Conservation (phyloP, 1,139 yeast genomes). For the Zygosaccharomyces sapae region DNA sequence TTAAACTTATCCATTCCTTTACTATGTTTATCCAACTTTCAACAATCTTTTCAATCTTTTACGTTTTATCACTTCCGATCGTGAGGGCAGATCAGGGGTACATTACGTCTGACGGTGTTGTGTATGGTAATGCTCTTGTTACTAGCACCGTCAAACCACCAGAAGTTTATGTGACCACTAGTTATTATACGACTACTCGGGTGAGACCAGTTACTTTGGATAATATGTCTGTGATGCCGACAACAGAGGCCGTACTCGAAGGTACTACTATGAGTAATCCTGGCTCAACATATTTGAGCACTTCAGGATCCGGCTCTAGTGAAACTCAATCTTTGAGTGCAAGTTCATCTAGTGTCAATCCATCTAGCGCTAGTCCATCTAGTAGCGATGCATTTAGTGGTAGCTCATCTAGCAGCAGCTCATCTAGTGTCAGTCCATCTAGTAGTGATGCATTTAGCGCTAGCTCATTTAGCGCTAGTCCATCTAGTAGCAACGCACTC, state of each 20-base stretch:
- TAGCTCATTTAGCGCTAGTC: not conserved
- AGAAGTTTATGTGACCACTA: conserved; percentile 30
- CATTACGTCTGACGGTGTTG: conserved; percentile 35
- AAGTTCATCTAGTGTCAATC: not conserved
- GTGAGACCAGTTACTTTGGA: conserved; percentile 30
- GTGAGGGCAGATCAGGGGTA: conserved; percentile 21
- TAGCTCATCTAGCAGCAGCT: not conserved
- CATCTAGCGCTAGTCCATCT: not conserved
- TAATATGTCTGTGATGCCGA: conserved; percentile 26
- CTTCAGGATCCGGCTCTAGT: not conserved
- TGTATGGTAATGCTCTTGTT: conserved; percentile 33
- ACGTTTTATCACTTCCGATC: conserved; percentile 13
- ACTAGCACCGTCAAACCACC: conserved; percentile 35
- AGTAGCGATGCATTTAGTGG: not conserved
- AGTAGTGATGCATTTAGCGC: not conserved
- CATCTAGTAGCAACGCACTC: not conserved
- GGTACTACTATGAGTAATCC: conserved; percentile 9
- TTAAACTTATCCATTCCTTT: conserved; percentile 6
- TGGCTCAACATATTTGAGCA: not conserved
- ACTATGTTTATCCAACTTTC: conserved; percentile 16
- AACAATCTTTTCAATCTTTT: conserved; percentile 17
- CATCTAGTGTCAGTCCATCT: not conserved
- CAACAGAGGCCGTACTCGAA: conserved; percentile 27
- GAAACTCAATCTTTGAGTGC: not conserved
- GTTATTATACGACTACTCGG: conserved; percentile 30